Evolutionary conservation across 768 basidiomycete genomes (phyloP), one percentile per base, ranked within the genome.

Genomic region (Suillus cothurnatus): DNA sequence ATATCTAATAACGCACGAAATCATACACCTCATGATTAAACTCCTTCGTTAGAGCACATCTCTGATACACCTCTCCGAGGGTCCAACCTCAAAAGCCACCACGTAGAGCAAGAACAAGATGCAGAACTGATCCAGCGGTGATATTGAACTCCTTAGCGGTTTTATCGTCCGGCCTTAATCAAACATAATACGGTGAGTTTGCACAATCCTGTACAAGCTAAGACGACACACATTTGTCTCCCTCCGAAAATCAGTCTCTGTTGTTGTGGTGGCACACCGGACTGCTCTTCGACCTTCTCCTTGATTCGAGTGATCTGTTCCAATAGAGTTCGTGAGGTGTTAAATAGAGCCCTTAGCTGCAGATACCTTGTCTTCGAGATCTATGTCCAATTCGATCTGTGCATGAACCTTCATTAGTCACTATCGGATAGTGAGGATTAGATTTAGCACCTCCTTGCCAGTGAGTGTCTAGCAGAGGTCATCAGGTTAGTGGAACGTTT

Each of bases 261-360:
- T 78, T 99, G 97, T 50, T 84, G 93, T 66, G 97, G 97, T 28
- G 97, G 97, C 49, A 99, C 97, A 69, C 97, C 97, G 7, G 95
- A 95, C 80, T 98, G 96, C 81, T 98, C 96, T 77, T 99, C 97
- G 11, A 98, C 94, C 77, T 93, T 93, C 85, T 97, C 95, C 82
- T 99, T 99, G 80, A 99, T 95, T 70, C 93, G 88, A 55, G 88
- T 83, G 72, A 97, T 93, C 97, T 99, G 74, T 21, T 61, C 41
- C 26, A 57, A 34, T 47, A 31, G 43, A 58, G 49, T 65, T 21
- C 12, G 53, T 70, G 21, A 65, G 63, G 56, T 15, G 12, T 38
- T 26, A 28, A 21, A 43, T 19, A 21, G 5, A 34, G n/a, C 5
- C 61, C 58, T 56, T 2, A 2, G 31, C 7, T 41, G 21, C 34